These are phyloP conservation scores for Blastobotrys petasosporus DNA, from an alignment of 1,139 yeast species.

Conservation along the genomic window DNA sequence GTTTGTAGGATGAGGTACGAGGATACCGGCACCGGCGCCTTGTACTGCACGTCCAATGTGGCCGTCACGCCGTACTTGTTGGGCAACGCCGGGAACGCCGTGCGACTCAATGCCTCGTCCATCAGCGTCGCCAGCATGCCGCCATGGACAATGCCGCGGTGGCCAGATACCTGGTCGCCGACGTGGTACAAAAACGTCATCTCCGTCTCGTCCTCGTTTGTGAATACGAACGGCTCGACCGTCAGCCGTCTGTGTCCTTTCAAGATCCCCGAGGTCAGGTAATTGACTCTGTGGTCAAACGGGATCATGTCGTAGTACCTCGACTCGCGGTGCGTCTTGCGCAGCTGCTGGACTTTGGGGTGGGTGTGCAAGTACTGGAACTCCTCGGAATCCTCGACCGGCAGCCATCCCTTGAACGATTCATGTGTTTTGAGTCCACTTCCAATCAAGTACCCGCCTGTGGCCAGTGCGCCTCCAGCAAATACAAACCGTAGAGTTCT, in stretches of 20 bases:
- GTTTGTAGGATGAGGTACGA: slow-evolving; percentile 65
- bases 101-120: slow-evolving; percentile 81
- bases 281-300: slow-evolving; percentile 20
- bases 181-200: slow-evolving; percentile 52
- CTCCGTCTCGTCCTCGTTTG: slow-evolving; percentile 17
- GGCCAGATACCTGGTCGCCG: slow-evolving; percentile 58
- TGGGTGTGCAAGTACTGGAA: slow-evolving; percentile 20
- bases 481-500: neutral
- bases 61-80: slow-evolving; percentile 83
- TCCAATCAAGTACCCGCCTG: slow-evolving; percentile 3
- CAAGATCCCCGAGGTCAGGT: slow-evolving; percentile 27
- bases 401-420: neutral
- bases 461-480: neutral
- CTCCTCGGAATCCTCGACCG: slow-evolving; percentile 10
- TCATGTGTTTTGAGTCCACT: neutral
- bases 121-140: slow-evolving; percentile 78
- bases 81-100: slow-evolving; percentile 84
- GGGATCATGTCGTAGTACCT: slow-evolving; percentile 26
- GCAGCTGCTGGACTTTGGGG: slow-evolving; percentile 20
- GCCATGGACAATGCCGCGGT: slow-evolving; percentile 73
- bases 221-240: slow-evolving; percentile 27
- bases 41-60: slow-evolving; percentile 59
- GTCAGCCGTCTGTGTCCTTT: slow-evolving; percentile 25
- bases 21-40: slow-evolving; percentile 58
- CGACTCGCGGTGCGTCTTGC: slow-evolving; percentile 20